These are phyloP conservation scores for Phylloporus sp. DNA, from an alignment of 768 basidiomycete genomes.

Conservation along the genomic window DNA sequence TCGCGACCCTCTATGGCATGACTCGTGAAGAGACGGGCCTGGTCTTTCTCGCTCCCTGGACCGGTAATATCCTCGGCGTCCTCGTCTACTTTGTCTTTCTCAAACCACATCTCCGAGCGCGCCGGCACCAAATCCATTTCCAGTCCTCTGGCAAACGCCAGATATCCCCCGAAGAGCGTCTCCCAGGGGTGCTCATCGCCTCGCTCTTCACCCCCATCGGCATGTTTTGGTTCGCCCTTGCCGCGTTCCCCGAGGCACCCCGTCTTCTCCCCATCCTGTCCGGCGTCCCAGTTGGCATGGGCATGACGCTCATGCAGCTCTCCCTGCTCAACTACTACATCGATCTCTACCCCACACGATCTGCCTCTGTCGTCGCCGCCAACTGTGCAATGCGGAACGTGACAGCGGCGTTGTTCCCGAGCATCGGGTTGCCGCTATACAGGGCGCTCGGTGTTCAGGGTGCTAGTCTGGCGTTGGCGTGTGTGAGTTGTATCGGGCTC, in stretches of 20 bases:
- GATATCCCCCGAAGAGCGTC: slow-evolving; percentile 25
- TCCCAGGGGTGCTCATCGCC: slow-evolving; percentile 22
- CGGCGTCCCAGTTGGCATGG: slow-evolving; percentile 25
- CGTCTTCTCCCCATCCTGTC: slow-evolving; percentile 16
- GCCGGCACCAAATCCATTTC: slow-evolving; percentile 10
- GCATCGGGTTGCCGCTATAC: slow-evolving; percentile 24
- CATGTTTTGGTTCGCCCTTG: slow-evolving; percentile 26
- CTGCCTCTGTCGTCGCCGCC: slow-evolving; percentile 27
- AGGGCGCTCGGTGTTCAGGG: slow-evolving; percentile 12
- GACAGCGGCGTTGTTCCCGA: slow-evolving; percentile 20
- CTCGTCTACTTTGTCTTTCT: slow-evolving; percentile 23
- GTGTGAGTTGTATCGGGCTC: slow-evolving; percentile 22
- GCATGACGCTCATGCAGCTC: slow-evolving; percentile 27
- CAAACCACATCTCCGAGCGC: slow-evolving; percentile 19
- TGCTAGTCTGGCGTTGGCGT: slow-evolving; percentile 19
- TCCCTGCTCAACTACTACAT: slow-evolving; percentile 28
- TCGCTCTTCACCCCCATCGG: slow-evolving; percentile 27
- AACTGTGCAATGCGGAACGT: slow-evolving; percentile 24
- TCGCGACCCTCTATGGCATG: slow-evolving; percentile 19
- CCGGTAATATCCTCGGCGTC: slow-evolving; percentile 25
- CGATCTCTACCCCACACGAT: slow-evolving; percentile 28
- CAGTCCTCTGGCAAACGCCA: slow-evolving; percentile 21
- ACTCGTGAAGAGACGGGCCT: slow-evolving; percentile 21
- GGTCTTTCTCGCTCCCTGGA: slow-evolving; percentile 25
- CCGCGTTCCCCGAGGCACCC: slow-evolving; percentile 13